phyloP scores from a whole-genome alignment of 2,329 filamentous ascomycete species.

The Didymella sp. region DNA sequence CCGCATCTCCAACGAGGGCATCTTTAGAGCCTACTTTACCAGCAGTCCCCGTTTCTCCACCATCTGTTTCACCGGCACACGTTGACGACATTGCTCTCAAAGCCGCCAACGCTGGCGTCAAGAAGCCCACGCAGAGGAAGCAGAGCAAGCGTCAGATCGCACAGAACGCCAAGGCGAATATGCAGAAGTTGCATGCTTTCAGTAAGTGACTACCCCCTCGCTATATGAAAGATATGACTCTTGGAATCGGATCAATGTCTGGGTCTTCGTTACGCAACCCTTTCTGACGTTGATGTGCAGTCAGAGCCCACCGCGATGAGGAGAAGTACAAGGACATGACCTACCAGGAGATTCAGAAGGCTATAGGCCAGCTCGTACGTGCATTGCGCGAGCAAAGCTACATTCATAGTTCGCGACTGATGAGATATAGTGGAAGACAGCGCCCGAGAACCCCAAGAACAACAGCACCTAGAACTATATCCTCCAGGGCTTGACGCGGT shows the following conservation, averaged over 20 bases:
- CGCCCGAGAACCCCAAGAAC: constrained; percentile 49
- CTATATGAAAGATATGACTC: not conserved
- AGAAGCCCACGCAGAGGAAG: constrained; percentile 34
- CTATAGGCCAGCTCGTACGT: constrained; percentile 46
- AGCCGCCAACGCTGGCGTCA: constrained; percentile 32
- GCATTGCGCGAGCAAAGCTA: not conserved
- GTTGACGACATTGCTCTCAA: constrained; percentile 33
- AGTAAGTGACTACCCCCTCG: constrained; percentile 35
- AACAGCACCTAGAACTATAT: constrained; percentile 9
- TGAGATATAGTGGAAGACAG: constrained; percentile 42
- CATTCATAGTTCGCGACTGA: constrained; percentile 4
- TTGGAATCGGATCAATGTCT: not conserved
- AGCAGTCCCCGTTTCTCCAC: not conserved
- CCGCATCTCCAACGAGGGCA: constrained; percentile 15
- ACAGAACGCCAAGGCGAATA: constrained; percentile 37
- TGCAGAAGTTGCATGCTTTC: constrained; percentile 47
- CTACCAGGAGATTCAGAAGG: constrained; percentile 48
- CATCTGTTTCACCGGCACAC: constrained; percentile 20
- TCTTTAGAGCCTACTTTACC: not conserved
- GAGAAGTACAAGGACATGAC: constrained; percentile 43
- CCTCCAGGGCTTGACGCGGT: not conserved
- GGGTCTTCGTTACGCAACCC: not conserved
- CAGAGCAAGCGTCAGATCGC: constrained; percentile 25
- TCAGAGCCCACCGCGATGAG: constrained; percentile 46
- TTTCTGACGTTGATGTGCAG: constrained; percentile 32